phyloP scores from a whole-genome alignment of 768 basidiomycete species.

The Termitomyces sp. region DNA sequence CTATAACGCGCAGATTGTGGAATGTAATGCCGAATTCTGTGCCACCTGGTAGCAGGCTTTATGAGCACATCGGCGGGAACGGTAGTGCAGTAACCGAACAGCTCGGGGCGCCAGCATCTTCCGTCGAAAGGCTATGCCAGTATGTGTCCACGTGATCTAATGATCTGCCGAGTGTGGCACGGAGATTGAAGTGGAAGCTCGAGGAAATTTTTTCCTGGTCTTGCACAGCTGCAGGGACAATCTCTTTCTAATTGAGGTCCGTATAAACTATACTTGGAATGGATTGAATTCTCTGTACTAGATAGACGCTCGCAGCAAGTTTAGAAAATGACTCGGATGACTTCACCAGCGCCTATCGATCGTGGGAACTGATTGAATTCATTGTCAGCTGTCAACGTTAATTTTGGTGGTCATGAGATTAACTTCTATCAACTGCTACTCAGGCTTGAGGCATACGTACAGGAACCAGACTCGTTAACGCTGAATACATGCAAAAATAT shows the following conservation, averaged over 20 bases:
- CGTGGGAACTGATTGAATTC: slow-evolving; percentile 7
- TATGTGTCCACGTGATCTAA: neutral
- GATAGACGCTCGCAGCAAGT: neutral
- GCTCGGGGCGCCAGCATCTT: neutral
- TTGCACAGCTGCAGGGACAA: neutral
- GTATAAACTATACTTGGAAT: neutral
- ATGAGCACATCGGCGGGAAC: slow-evolving; percentile 4
- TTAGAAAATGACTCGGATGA: neutral
- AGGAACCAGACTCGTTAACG: neutral
- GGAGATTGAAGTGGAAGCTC: neutral
- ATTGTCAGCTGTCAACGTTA: slow-evolving; percentile 3
- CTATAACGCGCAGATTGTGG: neutral
- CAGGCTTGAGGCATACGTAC: neutral
- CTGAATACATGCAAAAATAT: neutral
- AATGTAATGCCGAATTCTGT: neutral
- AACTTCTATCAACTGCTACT: neutral
- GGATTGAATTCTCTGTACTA: neutral
- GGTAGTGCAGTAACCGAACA: neutral
- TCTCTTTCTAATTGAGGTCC: neutral
- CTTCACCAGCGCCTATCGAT: slow-evolving; percentile 4
- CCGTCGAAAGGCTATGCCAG: slow-evolving; percentile 1
- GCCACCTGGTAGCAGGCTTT: neutral
- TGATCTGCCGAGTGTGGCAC: neutral
- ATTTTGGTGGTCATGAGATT: neutral
- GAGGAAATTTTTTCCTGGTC: neutral